Percentiles rank a stretch among this genome's conserved stretches.
These are phyloP conservation scores for Penicillium sp. DNA, from an alignment of 2,329 filamentous ascomycete species.

Conservation along the genomic window DNA sequence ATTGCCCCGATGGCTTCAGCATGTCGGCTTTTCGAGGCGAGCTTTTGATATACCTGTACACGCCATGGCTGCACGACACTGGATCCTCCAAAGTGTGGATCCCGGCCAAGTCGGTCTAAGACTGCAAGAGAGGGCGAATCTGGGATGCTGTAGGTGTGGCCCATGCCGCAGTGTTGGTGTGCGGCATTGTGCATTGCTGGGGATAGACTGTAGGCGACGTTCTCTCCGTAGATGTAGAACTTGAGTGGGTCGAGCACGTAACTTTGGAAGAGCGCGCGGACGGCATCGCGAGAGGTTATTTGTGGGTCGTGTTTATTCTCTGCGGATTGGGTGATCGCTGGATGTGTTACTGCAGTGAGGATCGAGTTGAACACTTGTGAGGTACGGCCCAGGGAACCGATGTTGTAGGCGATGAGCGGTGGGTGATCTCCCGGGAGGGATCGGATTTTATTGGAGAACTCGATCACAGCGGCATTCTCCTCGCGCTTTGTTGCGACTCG, in stretches of 20 bases:
- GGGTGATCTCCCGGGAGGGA: slow-evolving; percentile 29
- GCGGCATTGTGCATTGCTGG: slow-evolving; percentile 45
- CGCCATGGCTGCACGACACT: slow-evolving; percentile 46
- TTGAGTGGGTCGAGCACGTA: slow-evolving; percentile 42
- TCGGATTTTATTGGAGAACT: slow-evolving; percentile 37
- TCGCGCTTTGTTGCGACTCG: slow-evolving; percentile 33
- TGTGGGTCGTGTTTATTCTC: slow-evolving; percentile 29
- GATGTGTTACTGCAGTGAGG: slow-evolving; percentile 42
- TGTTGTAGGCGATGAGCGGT: slow-evolving; percentile 41
- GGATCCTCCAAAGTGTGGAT: slow-evolving; percentile 40
- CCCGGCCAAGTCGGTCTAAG: slow-evolving; percentile 36
- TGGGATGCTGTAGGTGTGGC: slow-evolving; percentile 39
- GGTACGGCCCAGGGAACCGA: slow-evolving; percentile 39
- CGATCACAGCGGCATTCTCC: slow-evolving; percentile 36
- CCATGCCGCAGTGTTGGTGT: slow-evolving; percentile 38
- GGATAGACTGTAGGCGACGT: slow-evolving; percentile 42
- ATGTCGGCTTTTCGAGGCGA: slow-evolving; percentile 39
- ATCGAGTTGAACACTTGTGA: slow-evolving; percentile 45
- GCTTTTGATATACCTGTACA: slow-evolving; percentile 36
- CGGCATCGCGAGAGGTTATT: slow-evolving; percentile 37
- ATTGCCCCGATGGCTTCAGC: slow-evolving; percentile 46
- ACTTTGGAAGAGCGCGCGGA: slow-evolving; percentile 39
- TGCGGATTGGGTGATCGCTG: slow-evolving; percentile 27
- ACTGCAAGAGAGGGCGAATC: slow-evolving; percentile 36
- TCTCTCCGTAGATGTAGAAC: slow-evolving; percentile 43